Conservation (phyloP, 345 rosid genomes). For the Eucalyptus curtisii region DNA sequence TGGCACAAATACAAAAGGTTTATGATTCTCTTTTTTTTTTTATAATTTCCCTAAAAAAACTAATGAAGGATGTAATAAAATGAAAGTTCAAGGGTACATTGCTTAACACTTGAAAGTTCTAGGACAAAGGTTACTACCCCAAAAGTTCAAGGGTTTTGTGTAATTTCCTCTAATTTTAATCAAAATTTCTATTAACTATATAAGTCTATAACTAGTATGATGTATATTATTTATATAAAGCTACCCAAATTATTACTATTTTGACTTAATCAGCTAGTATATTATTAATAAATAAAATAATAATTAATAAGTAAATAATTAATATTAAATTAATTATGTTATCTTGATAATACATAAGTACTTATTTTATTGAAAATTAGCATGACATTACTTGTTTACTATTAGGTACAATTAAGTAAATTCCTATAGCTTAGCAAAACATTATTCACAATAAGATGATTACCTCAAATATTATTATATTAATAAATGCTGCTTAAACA, state of each 20-base stretch:
- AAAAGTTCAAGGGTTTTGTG: not conserved
- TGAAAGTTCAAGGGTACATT: not conserved
- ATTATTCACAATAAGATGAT: not conserved
- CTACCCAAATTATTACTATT: not conserved
- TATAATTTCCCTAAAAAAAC: not conserved
- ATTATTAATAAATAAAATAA: not conserved
- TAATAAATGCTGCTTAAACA: not conserved
- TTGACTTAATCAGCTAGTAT: not conserved
- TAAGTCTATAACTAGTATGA: not conserved
- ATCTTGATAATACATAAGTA: not conserved
- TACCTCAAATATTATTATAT: not conserved
- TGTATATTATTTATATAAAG: not conserved
- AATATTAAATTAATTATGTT: not conserved
- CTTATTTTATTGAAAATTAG: not conserved
- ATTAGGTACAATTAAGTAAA: not conserved
- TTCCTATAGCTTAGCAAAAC: not conserved
- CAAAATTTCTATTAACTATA: not conserved
- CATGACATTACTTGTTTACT: not conserved
- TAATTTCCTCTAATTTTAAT: not conserved
- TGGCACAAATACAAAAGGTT: fast-evolving
- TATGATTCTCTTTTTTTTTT: too few relatives aligned
- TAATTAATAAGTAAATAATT: not conserved
- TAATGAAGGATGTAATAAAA: not conserved
- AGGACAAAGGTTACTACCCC: not conserved
- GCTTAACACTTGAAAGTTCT: not conserved